Evolutionary conservation across 2,329 filamentous ascomycete species (phyloP), one percentile per base, ranked within the genome.

Genomic region (Penicillium sp.): DNA sequence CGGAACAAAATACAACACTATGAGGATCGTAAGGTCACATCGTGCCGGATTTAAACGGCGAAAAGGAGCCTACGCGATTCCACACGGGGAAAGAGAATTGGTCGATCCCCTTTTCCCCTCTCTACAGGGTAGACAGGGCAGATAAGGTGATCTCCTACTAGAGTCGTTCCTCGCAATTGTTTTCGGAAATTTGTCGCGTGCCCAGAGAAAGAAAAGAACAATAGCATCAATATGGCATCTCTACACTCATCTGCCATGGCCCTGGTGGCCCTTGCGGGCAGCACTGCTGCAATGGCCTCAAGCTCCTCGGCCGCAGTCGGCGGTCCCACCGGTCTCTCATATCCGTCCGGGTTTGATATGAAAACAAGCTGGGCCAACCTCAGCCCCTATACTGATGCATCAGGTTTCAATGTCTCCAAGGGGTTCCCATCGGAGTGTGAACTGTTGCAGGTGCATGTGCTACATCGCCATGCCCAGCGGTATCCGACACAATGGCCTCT

Each of bases 391-490:
- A 51, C 57, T 2, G 66, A 68, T 19, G 60, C 64, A 0, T 13
- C 33, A 0, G 57, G 60, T 11, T 71, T 72, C 49, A 51, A 53
- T 5, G 27, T 67, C 5, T 49, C 65, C 9, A 65, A 65, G 11
- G 81, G 81, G 19, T 77, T 84, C 15, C 82, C 82, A 2, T 70
- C 75, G 43, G 80, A 79, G 21, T 85, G 82, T 68, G 81, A 83
- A 66, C 70, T 84, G 54, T 78, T 81, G 54, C 81, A 83, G 65
- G 80, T 74, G 1, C 81, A 83, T 62, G 71, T 77, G 4, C 74
- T 85, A 7, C 82, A 84, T 65, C 76, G 83, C 25, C 82, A 85
- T 66, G 79, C 80, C 0, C 74, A 84, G 59, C 75, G 82, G 31
- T 84, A 83, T 48, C 80, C 80, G 4, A 80, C 76, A 2, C 50